Evolutionary conservation across 2,329 filamentous ascomycete genomes (phyloP).

Genomic region (Beauveria rudraprayagi): DNA sequence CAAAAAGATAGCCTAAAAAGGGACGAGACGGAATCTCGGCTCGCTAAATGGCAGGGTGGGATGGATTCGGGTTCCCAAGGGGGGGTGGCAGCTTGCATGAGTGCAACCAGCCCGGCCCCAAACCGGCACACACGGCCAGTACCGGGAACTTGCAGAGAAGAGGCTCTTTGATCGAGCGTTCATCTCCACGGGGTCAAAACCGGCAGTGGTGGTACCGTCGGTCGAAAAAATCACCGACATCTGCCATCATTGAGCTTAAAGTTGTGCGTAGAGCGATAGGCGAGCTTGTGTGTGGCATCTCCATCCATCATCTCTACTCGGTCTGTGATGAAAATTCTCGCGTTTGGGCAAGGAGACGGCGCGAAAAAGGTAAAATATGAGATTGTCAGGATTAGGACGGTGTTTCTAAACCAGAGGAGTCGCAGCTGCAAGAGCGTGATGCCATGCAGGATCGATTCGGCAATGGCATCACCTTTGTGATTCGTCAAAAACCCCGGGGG

Average conservation of each 20-base stretch:
- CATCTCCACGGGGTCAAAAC: constrained; percentile 1
- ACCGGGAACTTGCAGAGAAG: not conserved
- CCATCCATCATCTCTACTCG: not conserved
- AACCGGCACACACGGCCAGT: not conserved
- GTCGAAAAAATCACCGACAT: not conserved
- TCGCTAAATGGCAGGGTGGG: not conserved
- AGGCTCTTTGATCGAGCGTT: not conserved
- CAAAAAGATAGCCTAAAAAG: not conserved
- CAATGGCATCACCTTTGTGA: not conserved
- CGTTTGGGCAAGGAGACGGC: not conserved
- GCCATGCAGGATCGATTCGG: not conserved
- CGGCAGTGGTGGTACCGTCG: not conserved
- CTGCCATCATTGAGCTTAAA: not conserved
- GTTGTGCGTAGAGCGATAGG: not conserved
- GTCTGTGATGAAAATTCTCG: not conserved
- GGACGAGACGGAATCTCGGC: constrained; percentile 11
- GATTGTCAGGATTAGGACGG: constrained; percentile 1
- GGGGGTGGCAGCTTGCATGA: not conserved
- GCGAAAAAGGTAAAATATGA: not conserved
- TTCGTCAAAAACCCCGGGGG: too few species aligned
- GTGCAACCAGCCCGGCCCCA: not conserved
- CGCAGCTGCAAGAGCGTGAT: constrained; percentile 2
- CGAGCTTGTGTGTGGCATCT: too few species aligned
- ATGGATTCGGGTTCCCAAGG: not conserved
- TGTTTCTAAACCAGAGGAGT: constrained; percentile 9